Evolutionary conservation across 2,329 filamentous ascomycete genomes (phyloP), one percentile per base, ranked within the genome.

Genomic region (Monilinia fructigena): DNA sequence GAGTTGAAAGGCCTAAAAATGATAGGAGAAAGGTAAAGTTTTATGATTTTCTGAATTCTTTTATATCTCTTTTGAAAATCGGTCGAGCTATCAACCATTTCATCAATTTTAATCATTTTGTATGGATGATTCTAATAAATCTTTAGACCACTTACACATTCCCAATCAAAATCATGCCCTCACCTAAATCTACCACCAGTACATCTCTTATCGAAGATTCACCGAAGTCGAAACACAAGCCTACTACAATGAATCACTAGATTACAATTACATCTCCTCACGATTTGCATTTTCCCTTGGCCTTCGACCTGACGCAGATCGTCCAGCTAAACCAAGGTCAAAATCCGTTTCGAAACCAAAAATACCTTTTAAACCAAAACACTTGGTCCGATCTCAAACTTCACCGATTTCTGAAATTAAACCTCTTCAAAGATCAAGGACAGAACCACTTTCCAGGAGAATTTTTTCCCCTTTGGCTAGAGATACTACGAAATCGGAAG

Each of bases 261-360:
- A 65, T 52, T 65, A 65, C 63, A 65, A 65, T 12, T 65, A 65
- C 23, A 56, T 64, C 26, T 64, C 62, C 10, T 56, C 62, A 7
- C 52, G 53, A 23, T 64, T 64, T 42, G 62, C 62, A 18, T 45
- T 48, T 20, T 45, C 52, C 42, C 62, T 64, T 20, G 62, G 62
- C 18, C 28, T 64, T 18, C 56, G 40, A 16, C 60, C 60, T 18
- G 58, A 60, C 28, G 58, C 58, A 1, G 58, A 60, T 38, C 58
- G 58, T 38, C 45, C 35, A 50, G 28, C 58, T 35, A 60, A 50
- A 50, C 58, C 58, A 26, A 28, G 58, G 5, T 60, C 58, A 38
- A 60, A 60, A 50, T 60, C 58, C 7, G 58, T 60, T 23, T 60
- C 58, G 4, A 60, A 60, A 50, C 58, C 58, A 50, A 60, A 23